Evolutionary conservation across 306 rosid genomes (phyloP).

Genomic region (Neltuma alba): DNA sequence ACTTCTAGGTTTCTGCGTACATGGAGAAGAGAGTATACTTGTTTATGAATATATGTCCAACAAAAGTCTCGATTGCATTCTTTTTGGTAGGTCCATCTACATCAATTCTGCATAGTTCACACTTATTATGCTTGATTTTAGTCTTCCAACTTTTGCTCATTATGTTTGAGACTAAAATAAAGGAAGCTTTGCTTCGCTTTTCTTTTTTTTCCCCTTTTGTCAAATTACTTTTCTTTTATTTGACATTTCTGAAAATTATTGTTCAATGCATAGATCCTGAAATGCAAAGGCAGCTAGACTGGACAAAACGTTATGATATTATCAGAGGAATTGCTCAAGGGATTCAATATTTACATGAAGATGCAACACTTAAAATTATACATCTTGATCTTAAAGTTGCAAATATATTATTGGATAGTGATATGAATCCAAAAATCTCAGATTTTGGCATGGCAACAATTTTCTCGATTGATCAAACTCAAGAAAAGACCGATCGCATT

Average conservation of each 20-base stretch:
- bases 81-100: slow-evolving; percentile 40
- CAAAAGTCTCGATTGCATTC: slow-evolving; percentile 50
- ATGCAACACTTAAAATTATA: slow-evolving; percentile 52
- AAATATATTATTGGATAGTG: slow-evolving; percentile 49
- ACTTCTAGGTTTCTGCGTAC: slow-evolving; percentile 59
- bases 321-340: slow-evolving; percentile 54
- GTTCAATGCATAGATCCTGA: slow-evolving; percentile 34
- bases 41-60: slow-evolving; percentile 59
- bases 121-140: background rate
- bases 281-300: slow-evolving; percentile 44
- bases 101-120: background rate
- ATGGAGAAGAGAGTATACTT: slow-evolving; percentile 56
- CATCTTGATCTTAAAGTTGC: slow-evolving; percentile 63
- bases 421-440: slow-evolving; percentile 56
- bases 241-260: background rate
- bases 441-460: slow-evolving; percentile 66
- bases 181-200: background rate
- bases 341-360: slow-evolving; percentile 61
- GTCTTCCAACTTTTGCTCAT: background rate
- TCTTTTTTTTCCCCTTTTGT: background rate
- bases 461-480: slow-evolving; percentile 40
- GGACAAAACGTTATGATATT: slow-evolving; percentile 45
- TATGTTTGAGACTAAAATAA: background rate
- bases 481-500: slow-evolving; percentile 39
- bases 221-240: background rate